Base-by-base conservation (phyloP, 176 grass and related monocot species). In the Phyllostachys edulis region DNA sequence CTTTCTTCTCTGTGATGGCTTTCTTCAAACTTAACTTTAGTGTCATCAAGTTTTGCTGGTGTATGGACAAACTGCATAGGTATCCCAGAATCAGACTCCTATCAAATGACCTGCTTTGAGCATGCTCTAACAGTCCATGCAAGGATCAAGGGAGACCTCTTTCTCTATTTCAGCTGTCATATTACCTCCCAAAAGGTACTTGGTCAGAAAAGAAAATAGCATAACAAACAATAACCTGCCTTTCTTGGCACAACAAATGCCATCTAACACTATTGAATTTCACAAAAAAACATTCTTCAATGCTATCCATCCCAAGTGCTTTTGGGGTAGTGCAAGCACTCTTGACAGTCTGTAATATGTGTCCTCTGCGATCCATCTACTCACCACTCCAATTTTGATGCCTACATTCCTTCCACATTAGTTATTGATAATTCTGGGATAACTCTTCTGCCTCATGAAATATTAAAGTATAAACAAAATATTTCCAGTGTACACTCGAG, bases 401-500 rank as follows among this genome's bases (percentile, higher is more conserved):
- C 45, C 52, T 44, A 50, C n/a, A 24, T 76, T 80, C 2, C 21
- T 56, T 50, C 24, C 10, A 51, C 10, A 18, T 51, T 80, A 46
- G 13, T 84, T 83, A 62, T 52, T 24, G 9, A 71, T 71, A 27
- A 46, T 62, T 32, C 12, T 54, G 37, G 41, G 56, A 78, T 79
- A 47, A 17, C 9, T 47, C 6, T 72, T 37, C 6, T 57, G 18
- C 46, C 27, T 88, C 26, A 47, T 10, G 1, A 36, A 74, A 21
- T 67, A 66, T 8, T 55, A 18, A 34, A 34, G 32, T 34, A 34
- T 34, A 34, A 59, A 64, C 61, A 79, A 39, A 57, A 40, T 27
- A 41, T 80, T 23, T 61, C 13, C 2, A 16, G 7, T 34, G 71
- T 56, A 39, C 24, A 57, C 26, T 21, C 51, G 60, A 82, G 13